These are phyloP conservation scores for Firmiana major DNA, from an alignment of 345 rosid species.

Conservation along the genomic window DNA sequence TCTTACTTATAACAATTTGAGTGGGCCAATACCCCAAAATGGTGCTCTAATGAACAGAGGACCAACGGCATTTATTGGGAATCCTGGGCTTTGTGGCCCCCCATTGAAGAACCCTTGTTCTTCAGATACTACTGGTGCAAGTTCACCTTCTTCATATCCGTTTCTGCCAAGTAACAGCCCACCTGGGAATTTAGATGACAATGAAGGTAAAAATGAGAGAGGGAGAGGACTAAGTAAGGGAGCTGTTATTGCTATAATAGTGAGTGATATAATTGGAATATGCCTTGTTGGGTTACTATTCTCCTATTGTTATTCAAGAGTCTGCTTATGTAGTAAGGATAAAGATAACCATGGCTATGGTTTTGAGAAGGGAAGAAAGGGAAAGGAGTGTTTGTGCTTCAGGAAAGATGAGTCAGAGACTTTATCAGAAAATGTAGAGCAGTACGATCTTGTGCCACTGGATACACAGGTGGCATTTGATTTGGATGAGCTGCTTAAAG, in stretches of 20 bases:
- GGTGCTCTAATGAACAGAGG: constrained; percentile 95
- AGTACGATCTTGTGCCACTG: constrained; percentile 68
- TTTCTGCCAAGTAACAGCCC: constrained; percentile 59
- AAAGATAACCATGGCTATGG: constrained; percentile 44
- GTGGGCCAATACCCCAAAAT: constrained; percentile 95
- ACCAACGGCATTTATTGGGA: constrained; percentile 89
- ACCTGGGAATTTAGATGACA: constrained; percentile 32
- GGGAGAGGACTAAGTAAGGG: constrained; percentile 60
- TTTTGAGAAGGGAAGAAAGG: constrained; percentile 55
- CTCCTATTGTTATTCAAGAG: constrained; percentile 72
- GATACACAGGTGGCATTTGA: constrained; percentile 77
- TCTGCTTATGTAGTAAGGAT: constrained; percentile 39
- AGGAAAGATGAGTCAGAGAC: constrained; percentile 75
- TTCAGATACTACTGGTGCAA: constrained; percentile 38
- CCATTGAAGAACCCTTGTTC: constrained; percentile 77
- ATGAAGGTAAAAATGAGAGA: constrained; percentile 36
- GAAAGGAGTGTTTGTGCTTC: constrained; percentile 69
- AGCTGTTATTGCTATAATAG: constrained; percentile 61
- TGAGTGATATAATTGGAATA: constrained; percentile 80
- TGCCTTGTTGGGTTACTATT: constrained; percentile 80
- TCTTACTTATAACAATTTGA: constrained; percentile 77
- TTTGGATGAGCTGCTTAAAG: constrained; percentile 92
- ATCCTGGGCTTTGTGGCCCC: constrained; percentile 89
- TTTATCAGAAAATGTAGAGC: constrained; percentile 71
- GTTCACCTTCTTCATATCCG: constrained; percentile 64